Evolutionary conservation across 2,329 filamentous ascomycete species (phyloP).

Genomic region (Zymoseptoria ardabiliae): DNA sequence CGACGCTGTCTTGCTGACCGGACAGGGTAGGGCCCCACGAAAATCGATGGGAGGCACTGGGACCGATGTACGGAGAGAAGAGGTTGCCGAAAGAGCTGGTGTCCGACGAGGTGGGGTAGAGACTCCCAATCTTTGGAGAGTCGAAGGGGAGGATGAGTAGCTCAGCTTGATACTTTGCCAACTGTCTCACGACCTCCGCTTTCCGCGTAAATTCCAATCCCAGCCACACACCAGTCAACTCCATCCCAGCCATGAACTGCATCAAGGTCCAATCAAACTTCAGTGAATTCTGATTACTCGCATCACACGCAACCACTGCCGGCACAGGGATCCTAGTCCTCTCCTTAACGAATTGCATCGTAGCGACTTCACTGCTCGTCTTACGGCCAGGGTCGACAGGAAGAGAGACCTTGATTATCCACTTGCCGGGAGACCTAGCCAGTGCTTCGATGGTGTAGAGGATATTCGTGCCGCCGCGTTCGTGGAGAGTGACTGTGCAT

Average conservation of each 20-base stretch:
- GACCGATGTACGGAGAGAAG: not conserved
- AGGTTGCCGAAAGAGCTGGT: not conserved
- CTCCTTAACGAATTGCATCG: slow-evolving; percentile 3
- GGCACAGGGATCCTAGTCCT: slow-evolving; percentile 4
- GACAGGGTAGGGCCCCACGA: not conserved
- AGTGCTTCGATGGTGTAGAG: not conserved
- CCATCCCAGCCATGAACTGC: not conserved
- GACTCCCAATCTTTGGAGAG: not conserved
- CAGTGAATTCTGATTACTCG: slow-evolving; percentile 3
- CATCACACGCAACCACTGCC: not conserved
- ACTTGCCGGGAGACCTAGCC: not conserved
- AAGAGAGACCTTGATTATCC: not conserved
- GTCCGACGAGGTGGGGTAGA: not conserved
- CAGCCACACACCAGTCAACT: not conserved
- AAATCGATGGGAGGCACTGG: not conserved
- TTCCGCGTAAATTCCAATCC: slow-evolving; percentile 1
- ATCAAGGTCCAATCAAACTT: slow-evolving; percentile 7
- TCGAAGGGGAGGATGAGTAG: not conserved
- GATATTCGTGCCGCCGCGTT: not conserved
- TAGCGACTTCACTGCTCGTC: slow-evolving; percentile 9
- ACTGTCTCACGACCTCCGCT: not conserved
- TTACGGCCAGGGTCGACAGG: not conserved
- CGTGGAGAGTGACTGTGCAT: not conserved
- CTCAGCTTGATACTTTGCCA: not conserved
- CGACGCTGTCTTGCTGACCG: not conserved